Evolutionary conservation across 1,284 basidiomycete species (phyloP).

Genomic region (Meripilus lineatus): DNA sequence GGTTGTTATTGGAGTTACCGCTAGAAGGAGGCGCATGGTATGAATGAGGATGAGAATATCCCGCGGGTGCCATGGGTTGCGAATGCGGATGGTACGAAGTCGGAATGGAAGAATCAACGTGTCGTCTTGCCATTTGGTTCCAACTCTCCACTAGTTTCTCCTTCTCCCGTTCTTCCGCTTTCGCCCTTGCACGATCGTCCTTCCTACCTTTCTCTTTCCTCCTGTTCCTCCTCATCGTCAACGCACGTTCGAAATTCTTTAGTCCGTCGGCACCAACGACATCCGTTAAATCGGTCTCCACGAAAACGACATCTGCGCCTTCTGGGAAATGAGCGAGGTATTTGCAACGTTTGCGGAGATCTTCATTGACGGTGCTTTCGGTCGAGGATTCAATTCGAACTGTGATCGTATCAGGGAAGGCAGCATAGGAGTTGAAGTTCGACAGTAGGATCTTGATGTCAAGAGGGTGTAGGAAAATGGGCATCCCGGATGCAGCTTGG

Average conservation of each 20-base stretch:
- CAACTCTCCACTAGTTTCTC: conserved; percentile 32
- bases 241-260: conserved; percentile 74
- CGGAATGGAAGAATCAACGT: conserved; percentile 17
- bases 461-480: conserved; percentile 91
- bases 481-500: conserved; percentile 89
- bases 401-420: conserved; percentile 81
- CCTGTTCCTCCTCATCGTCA: conserved; percentile 71
- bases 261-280: conserved; percentile 74
- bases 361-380: conserved; percentile 82
- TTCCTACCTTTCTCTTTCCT: conserved; percentile 75
- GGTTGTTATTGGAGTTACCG: conserved; percentile 4
- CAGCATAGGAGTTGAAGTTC: conserved; percentile 78
- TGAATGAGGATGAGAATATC: too few species aligned
- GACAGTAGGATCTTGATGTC: conserved; percentile 92
- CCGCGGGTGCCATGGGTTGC: too few species aligned
- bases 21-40: conserved; percentile 9
- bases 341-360: conserved; percentile 90
- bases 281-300: conserved; percentile 80
- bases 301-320: conserved; percentile 90
- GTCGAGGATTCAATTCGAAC: conserved; percentile 77
- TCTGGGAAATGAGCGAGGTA: conserved; percentile 92
- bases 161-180: conserved; percentile 77
- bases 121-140: conserved; percentile 14
- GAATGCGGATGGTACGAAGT: conserved; percentile 13
- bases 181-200: conserved; percentile 76